Conservation (phyloP, 73 alveolate genomes). For the Breviolum minutum region DNA sequence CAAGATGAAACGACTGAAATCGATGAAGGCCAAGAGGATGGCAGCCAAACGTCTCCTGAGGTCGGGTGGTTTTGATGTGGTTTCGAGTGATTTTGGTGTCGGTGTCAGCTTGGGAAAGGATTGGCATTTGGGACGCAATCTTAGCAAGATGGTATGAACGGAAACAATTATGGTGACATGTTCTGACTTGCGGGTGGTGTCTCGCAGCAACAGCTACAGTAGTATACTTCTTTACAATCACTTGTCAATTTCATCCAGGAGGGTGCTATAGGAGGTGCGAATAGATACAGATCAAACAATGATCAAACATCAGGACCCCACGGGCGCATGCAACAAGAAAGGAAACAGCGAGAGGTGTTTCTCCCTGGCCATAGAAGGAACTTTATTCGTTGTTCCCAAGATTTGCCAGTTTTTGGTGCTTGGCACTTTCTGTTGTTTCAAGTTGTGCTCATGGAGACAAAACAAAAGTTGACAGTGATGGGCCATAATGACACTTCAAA, state of each 20-base stretch:
- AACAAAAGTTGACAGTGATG: no score
- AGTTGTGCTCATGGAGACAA: not conserved
- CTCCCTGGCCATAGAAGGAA: not conserved
- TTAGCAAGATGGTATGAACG: no score
- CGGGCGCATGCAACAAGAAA: not conserved
- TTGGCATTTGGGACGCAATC: not conserved
- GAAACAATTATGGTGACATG: no score
- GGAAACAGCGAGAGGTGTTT: not conserved
- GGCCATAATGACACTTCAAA: not conserved
- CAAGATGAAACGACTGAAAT: not conserved
- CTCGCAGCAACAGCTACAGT: not conserved
- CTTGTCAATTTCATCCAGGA: no score
- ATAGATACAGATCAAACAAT: no score
- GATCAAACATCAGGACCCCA: no score
- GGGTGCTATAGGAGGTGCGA: no score
- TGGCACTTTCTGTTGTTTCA: not conserved
- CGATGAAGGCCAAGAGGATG: constrained; percentile 22
- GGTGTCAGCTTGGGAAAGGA: not conserved
- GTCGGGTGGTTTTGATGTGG: not conserved
- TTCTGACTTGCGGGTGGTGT: not conserved
- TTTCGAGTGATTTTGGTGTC: no score
- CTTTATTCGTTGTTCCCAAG: no score
- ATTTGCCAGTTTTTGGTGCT: not conserved
- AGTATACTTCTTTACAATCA: not conserved
- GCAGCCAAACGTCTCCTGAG: constrained; percentile 44